Percentiles rank a stretch among this genome's conserved stretches.
Evolutionary conservation across 768 basidiomycete species (phyloP).

Genomic region (Pholiota conissans): DNA sequence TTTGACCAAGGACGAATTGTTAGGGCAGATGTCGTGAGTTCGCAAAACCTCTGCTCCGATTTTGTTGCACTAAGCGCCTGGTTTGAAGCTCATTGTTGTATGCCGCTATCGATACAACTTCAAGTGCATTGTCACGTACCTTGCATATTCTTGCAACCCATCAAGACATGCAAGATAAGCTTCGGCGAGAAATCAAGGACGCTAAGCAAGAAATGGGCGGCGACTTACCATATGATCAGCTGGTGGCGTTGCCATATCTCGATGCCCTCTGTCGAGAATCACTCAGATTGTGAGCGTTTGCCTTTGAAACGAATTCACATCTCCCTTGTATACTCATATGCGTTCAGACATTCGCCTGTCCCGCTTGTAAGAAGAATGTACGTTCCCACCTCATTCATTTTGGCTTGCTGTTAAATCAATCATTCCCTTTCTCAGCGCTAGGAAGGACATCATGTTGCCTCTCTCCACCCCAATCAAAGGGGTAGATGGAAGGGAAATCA

Average conservation of each 20-base stretch:
- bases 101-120: slow-evolving; percentile 44
- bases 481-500: slow-evolving; percentile 35
- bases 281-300: slow-evolving; percentile 31
- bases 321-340: slow-evolving; percentile 11
- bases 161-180: slow-evolving; percentile 35
- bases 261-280: slow-evolving; percentile 43
- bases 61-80: no score
- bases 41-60: no score
- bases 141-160: slow-evolving; percentile 33
- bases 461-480: slow-evolving; percentile 38
- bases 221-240: slow-evolving; percentile 33
- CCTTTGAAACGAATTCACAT: neutral
- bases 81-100: slow-evolving; percentile 37
- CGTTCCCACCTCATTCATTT: neutral
- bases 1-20: slow-evolving; percentile 34
- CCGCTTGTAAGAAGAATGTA: slow-evolving; percentile 17
- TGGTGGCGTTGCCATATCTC: slow-evolving; percentile 36
- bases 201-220: slow-evolving; percentile 23
- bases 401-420: slow-evolving; percentile 1
- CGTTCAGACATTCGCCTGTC: slow-evolving; percentile 28
- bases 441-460: slow-evolving; percentile 40
- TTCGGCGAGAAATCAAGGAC: slow-evolving; percentile 33
- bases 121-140: slow-evolving; percentile 33
- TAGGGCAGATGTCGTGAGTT: slow-evolving; percentile 34
- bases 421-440: slow-evolving; percentile 14